Base-by-base conservation (phyloP, 495 filamentous ascomycete genomes). In the Pseudomonodictys pantanalensis region DNA sequence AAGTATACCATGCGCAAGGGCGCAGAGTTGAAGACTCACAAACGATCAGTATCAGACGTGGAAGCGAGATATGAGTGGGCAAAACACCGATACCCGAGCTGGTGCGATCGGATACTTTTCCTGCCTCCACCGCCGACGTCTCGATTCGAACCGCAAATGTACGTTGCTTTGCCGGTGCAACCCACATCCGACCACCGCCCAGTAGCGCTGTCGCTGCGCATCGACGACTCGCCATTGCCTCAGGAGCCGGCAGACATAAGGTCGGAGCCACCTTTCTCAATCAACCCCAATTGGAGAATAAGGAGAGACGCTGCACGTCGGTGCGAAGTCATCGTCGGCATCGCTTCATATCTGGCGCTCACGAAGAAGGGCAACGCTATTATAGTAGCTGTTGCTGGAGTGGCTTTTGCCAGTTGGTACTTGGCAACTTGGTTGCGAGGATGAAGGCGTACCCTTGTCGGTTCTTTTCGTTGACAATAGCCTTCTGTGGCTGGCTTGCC, bases 31-130 rank as follows among this genome's bases (percentile, higher is more conserved):
- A 76, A 2, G 58, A 70, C 32, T 25, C 49, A 47, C 49, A 65
- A 29, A 60, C 58, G 44, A 47, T 72, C 24, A 25, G 54, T 1
- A 52, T 61, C 51, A 38, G 62, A 62, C 44, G 6, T 35, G 1
- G 60, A 67, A 9, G 53, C 57, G 39, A 26, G 79, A 15, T 95
- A 90, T 89, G 72, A 74, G 33, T 96, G 90, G 83, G 85, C 90
- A 23, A 75, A 72, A 42, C 85, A 89, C 67, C 85, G 93, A 35
- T 96, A 86, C 83, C 93, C 93, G 0, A 87, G 87, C 67, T 98
- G 93, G 92, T 95, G 90, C 60, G 93, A 98, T 71, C 84, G 93
- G 11, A 85, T 98, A 39, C 74, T 98, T 17, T 97, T 83, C 67
- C 77, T 90, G 12, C 60, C 64, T 12, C 38, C 66, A 0, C 44